A percentile compares a stretch with the other conserved stretches of the same genome.
phyloP scores from a whole-genome alignment of 106 monocot species.

The Amphibolis antarctica region DNA sequence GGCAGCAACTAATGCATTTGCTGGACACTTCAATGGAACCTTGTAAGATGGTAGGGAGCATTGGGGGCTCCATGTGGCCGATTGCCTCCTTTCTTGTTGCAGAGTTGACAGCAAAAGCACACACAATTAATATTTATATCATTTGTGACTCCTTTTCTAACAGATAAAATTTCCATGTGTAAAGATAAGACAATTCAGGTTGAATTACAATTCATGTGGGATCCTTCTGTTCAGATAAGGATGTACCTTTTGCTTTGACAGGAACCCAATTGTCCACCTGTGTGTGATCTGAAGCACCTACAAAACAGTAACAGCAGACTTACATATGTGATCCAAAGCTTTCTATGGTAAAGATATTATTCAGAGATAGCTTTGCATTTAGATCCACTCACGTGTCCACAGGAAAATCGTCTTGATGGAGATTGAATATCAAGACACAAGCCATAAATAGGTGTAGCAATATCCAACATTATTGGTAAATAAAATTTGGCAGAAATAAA shows the following conservation, averaged over 20 bases:
- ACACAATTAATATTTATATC: too few relatives aligned
- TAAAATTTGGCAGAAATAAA: not conserved
- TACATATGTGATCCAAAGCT: not conserved
- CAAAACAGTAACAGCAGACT: not conserved
- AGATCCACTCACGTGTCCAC: conserved; percentile 61
- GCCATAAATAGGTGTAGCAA: conserved; percentile 34
- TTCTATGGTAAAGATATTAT: not conserved
- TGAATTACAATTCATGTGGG: conserved; percentile 70
- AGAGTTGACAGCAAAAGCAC: conserved; percentile 48
- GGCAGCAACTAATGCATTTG: not conserved
- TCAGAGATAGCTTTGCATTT: not conserved
- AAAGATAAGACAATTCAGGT: conserved; percentile 78
- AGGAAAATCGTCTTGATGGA: conserved; percentile 79
- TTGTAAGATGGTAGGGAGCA: conserved; percentile 38
- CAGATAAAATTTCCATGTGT: conserved; percentile 74
- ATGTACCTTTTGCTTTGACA: conserved; percentile 59
- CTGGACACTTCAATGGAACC: conserved; percentile 4
- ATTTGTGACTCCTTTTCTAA: too few relatives aligned
- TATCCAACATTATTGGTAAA: not conserved
- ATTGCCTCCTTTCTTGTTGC: conserved; percentile 31
- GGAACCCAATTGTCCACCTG: conserved; percentile 67
- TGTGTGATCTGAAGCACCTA: conserved; percentile 67
- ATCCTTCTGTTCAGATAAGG: conserved; percentile 70
- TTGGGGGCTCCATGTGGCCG: conserved; percentile 8
- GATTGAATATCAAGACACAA: conserved; percentile 87